Evolutionary conservation across 2,329 filamentous ascomycete genomes (phyloP).

Genomic region (Xylaria sp.): DNA sequence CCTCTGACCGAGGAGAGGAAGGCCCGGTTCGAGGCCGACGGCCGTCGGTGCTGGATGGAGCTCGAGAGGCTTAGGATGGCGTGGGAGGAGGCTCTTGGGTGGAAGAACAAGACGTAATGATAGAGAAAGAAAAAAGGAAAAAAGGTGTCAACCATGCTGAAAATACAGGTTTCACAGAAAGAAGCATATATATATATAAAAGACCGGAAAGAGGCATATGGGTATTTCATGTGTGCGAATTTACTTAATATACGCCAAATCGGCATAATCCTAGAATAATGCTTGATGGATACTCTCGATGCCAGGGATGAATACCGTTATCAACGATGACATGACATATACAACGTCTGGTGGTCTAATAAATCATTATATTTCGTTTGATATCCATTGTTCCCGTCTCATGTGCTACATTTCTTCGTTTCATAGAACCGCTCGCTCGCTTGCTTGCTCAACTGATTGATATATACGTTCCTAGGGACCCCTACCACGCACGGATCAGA

Average conservation of each 20-base stretch:
- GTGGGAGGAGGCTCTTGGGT: slow-evolving; percentile 67
- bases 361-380: not conserved
- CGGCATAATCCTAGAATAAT: not conserved
- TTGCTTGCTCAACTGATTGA: not conserved
- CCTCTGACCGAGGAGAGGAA: slow-evolving; percentile 71
- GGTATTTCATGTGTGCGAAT: not conserved
- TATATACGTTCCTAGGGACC: not conserved
- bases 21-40: slow-evolving; percentile 71
- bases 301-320: not conserved
- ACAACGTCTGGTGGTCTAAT: not conserved
- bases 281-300: not conserved
- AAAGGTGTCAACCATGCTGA: too few species aligned
- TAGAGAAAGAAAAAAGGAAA: not conserved
- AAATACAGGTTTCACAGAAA: not conserved
- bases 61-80: slow-evolving; percentile 76
- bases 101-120: slow-evolving; percentile 27
- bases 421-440: not conserved
- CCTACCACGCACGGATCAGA: not conserved
- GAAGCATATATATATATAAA: slow-evolving; percentile 1
- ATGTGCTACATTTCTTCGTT: not conserved
- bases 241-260: not conserved
- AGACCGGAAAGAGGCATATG: not conserved
- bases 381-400: not conserved
- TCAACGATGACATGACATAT: not conserved
- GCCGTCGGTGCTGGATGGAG: slow-evolving; percentile 71